Evolutionary conservation across 345 rosid species (phyloP).

Genomic region (Linum usitatissimum): DNA sequence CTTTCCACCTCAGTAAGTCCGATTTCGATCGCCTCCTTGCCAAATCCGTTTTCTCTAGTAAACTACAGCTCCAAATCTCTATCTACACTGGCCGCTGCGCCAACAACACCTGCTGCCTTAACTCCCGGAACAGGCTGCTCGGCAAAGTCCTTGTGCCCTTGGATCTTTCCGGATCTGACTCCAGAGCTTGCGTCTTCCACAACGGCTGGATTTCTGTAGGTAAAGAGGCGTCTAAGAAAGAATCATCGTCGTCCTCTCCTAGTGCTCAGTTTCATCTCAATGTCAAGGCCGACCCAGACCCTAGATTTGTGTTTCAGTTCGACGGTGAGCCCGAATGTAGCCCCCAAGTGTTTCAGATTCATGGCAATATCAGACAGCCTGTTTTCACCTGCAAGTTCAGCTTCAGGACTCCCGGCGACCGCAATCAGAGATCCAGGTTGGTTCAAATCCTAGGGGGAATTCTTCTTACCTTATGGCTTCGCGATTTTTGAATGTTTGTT

Average conservation of each 20-base stretch:
- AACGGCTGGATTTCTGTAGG: slow-evolving; percentile 72
- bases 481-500: background rate
- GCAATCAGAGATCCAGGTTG: slow-evolving; percentile 61
- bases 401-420: slow-evolving; percentile 57
- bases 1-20: slow-evolving; percentile 61
- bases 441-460: slow-evolving; percentile 2
- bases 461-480: no score
- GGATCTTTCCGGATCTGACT: slow-evolving; percentile 53
- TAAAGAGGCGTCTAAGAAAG: slow-evolving; percentile 32
- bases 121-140: slow-evolving; percentile 52
- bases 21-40: slow-evolving; percentile 47
- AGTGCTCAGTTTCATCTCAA: slow-evolving; percentile 52
- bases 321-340: slow-evolving; percentile 96
- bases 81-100: slow-evolving; percentile 67
- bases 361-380: slow-evolving; percentile 72
- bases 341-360: slow-evolving; percentile 86
- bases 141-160: slow-evolving; percentile 68
- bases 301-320: slow-evolving; percentile 90
- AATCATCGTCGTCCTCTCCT: slow-evolving; percentile 21
- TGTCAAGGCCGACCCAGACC: slow-evolving; percentile 85
- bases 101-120: slow-evolving; percentile 64
- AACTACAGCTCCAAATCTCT: slow-evolving; percentile 39
- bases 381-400: slow-evolving; percentile 94
- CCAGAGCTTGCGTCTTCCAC: slow-evolving; percentile 46
- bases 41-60: slow-evolving; percentile 53